Evolutionary conservation across 352 stramenopile species (phyloP), one percentile per base, ranked within the genome.

Genomic region (Phytophthora sojae): DNA sequence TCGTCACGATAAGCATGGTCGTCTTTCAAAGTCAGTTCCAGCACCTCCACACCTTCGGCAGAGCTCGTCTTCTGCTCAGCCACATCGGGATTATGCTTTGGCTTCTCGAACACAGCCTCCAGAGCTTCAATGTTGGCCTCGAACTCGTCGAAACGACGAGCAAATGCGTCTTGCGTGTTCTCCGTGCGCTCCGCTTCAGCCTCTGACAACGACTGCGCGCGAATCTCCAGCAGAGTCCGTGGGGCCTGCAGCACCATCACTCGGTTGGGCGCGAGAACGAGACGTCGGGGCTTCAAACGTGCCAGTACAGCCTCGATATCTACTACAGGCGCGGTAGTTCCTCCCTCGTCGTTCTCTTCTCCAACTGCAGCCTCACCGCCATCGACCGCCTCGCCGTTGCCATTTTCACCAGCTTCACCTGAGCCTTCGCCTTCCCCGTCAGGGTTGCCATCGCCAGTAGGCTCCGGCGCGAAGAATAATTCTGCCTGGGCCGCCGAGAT

Each of bases 161-260:
- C 72, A 39, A 96, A 94, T 11, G 70, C 70, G 4, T 62, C 61
- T 37, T 93, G 77, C 2, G 86, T 94, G 66, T 95, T 95, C n/a
- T 67, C 74, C 1, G 83, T 82, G 25, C 77, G 72, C 21, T 87
- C 61, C 6, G 86, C 83, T 7, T 88, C 79, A 51, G 86, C 75
- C 50, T 95, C 83, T 12, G 70, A 78, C 26, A 93, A 58, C 6
- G 61, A 9, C 55, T 94, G 86, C 3, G 88, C 86, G 3, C 85
- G 80, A 19, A 73, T 58, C 56, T 94, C 84, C 26, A 94, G 64
- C 26, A 96, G 21, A 6, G 71, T 23, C 12, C 75, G 79, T 45
- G 83, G 72, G 9, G 78, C 83, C 21, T 87, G 69, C 11, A 96
- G 62, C 15, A 94, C 52, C 15, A 96, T 70, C 12, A 96, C 86